phyloP scores from a whole-genome alignment of 2,329 filamentous ascomycete species.

The Cytospora piceae region DNA sequence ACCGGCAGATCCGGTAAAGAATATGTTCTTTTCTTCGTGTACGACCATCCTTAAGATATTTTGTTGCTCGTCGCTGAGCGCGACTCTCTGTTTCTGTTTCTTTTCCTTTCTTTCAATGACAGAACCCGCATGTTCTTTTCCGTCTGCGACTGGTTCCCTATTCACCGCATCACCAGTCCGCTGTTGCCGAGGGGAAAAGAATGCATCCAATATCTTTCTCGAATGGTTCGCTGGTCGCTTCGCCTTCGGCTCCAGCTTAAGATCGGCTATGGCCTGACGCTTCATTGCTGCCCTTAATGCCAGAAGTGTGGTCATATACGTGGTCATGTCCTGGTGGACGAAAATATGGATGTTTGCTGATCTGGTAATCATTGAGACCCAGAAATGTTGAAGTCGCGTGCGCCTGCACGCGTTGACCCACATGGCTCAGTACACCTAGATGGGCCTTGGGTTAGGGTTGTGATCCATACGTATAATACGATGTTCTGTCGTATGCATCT shows the following conservation, averaged over 20 bases:
- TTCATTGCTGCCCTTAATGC: background rate
- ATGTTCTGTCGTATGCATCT: no score
- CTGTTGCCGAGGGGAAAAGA: slow-evolving; percentile 7
- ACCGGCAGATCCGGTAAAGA: slow-evolving; percentile 72
- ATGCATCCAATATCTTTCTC: slow-evolving; percentile 12
- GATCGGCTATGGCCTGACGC: background rate
- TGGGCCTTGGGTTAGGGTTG: background rate
- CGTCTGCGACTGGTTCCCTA: no score
- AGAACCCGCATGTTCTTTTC: background rate
- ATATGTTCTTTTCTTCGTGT: slow-evolving; percentile 69
- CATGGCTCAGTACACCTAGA: background rate
- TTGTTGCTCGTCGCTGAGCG: slow-evolving; percentile 70
- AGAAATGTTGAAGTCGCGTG: slow-evolving; percentile 1
- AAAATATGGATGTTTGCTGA: background rate
- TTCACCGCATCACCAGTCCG: no score
- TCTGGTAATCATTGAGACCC: no score
- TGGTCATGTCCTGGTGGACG: no score
- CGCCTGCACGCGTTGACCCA: slow-evolving; percentile 17
- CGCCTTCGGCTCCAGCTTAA: background rate
- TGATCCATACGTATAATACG: no score
- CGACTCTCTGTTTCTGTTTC: background rate
- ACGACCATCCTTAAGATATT: slow-evolving; percentile 69
- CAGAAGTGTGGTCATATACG: background rate
- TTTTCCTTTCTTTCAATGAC: no score
- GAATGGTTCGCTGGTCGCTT: background rate